These are phyloP conservation scores for Trematosphaeria pertusa DNA, from an alignment of 2,329 filamentous ascomycete genomes.

Conservation along the genomic window DNA sequence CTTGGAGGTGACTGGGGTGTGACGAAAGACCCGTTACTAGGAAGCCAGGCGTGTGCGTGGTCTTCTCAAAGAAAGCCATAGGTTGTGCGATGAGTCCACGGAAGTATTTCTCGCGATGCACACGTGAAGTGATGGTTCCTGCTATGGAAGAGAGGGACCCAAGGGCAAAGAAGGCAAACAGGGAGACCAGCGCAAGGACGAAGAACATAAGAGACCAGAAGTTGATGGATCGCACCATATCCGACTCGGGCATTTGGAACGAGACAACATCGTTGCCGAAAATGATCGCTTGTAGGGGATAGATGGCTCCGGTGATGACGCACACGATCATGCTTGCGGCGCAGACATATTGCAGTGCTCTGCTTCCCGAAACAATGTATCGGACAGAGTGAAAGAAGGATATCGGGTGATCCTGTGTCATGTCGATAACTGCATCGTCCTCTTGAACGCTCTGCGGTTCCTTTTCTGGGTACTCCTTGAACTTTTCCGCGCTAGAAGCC, in stretches of 20 bases:
- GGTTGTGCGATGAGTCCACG: slow-evolving; percentile 79
- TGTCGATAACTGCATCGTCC: slow-evolving; percentile 2
- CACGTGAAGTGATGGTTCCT: slow-evolving; percentile 27
- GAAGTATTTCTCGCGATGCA: slow-evolving; percentile 66
- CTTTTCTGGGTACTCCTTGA: background rate
- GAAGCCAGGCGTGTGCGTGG: slow-evolving; percentile 85
- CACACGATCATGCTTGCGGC: slow-evolving; percentile 1
- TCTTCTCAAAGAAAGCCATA: slow-evolving; percentile 83
- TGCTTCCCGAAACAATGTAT: slow-evolving; percentile 9
- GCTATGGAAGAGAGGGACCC: slow-evolving; percentile 31
- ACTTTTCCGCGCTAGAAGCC: slow-evolving; percentile 4
- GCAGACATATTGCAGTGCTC: background rate
- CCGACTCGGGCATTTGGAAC: slow-evolving; percentile 49
- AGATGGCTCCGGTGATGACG: slow-evolving; percentile 23
- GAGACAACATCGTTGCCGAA: slow-evolving; percentile 55
- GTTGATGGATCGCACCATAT: slow-evolving; percentile 41
- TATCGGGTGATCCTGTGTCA: slow-evolving; percentile 1
- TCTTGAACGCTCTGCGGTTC: background rate
- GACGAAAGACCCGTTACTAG: slow-evolving; percentile 85
- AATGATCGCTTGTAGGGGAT: slow-evolving; percentile 52
- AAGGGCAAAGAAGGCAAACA: slow-evolving; percentile 5
- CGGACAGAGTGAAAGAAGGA: slow-evolving; percentile 4
- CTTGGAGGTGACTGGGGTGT: slow-evolving; percentile 77
- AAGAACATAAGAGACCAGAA: slow-evolving; percentile 19
- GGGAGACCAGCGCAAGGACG: slow-evolving; percentile 2